Percentiles rank a stretch among this genome's conserved stretches.
phyloP scores from a whole-genome alignment of 129 eudicot genomes.

The Ambrosia trifida region DNA sequence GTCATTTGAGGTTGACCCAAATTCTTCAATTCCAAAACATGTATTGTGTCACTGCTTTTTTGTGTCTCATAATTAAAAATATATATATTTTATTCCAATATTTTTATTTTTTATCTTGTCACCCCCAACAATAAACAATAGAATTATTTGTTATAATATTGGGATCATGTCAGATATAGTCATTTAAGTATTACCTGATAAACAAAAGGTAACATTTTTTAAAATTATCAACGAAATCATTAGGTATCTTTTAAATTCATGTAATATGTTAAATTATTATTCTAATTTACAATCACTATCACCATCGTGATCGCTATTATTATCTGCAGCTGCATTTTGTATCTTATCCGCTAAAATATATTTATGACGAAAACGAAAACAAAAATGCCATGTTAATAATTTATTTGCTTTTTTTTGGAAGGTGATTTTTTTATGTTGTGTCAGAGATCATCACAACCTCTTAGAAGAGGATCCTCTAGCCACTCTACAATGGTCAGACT shows the following conservation, averaged over 20 bases:
- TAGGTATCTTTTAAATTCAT: too few relatives aligned
- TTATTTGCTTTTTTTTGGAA: too few relatives aligned
- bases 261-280: too few relatives aligned
- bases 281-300: background rate
- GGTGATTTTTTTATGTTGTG: too few relatives aligned
- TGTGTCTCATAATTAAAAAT: slow-evolving; percentile 8
- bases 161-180: background rate
- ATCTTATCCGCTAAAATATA: background rate
- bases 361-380: background rate
- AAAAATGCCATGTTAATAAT: background rate
- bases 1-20: slow-evolving; percentile 30
- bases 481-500: too few relatives aligned
- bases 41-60: slow-evolving; percentile 34
- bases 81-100: background rate
- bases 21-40: slow-evolving; percentile 28
- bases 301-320: background rate
- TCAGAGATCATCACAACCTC: too few relatives aligned
- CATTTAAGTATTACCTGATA: too few relatives aligned
- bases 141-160: background rate
- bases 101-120: background rate
- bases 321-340: background rate
- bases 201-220: too few relatives aligned
- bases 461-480: too few relatives aligned
- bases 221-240: too few relatives aligned
- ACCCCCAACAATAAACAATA: background rate